Conservation (phyloP, 257 asterid species). For the Petrea volubilis region DNA sequence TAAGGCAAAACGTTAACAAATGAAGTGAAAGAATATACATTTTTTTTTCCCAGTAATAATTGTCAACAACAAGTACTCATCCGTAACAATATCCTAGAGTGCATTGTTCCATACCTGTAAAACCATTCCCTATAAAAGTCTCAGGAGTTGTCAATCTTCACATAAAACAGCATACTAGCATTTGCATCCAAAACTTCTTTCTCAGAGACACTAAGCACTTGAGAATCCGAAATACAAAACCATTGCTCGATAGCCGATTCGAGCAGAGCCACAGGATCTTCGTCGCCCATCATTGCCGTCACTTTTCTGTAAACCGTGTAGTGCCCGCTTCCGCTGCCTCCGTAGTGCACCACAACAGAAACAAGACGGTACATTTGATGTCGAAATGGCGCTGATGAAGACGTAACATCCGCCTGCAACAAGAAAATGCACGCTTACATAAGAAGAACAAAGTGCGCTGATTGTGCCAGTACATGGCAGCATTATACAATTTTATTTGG, state of each 20-base stretch:
- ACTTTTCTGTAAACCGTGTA: conserved; percentile 83
- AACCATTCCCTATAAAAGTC: background rate
- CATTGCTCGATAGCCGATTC: conserved; percentile 63
- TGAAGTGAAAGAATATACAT: too few species aligned
- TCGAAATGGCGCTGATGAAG: conserved; percentile 3
- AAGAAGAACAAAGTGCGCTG: conserved; percentile 1
- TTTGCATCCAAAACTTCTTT: conserved; percentile 74
- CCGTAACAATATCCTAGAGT: background rate
- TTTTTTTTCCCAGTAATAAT: background rate
- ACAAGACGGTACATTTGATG: conserved; percentile 58
- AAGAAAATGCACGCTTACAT: background rate
- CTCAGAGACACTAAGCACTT: conserved; percentile 63
- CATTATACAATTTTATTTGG: background rate
- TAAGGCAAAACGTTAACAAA: too few species aligned
- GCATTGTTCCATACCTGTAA: background rate
- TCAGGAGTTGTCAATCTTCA: conserved; percentile 45
- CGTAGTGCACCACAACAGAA: conserved; percentile 85
- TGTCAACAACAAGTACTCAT: background rate
- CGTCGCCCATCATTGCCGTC: conserved; percentile 43
- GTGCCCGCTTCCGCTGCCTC: conserved; percentile 77
- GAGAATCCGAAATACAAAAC: conserved; percentile 86
- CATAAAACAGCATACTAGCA: conserved; percentile 85
- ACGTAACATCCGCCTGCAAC: conserved; percentile 33
- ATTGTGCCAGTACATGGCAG: background rate
- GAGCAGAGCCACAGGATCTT: conserved; percentile 44